Conservation (phyloP, 768 basidiomycete species). For the Pholiota microspora region DNA sequence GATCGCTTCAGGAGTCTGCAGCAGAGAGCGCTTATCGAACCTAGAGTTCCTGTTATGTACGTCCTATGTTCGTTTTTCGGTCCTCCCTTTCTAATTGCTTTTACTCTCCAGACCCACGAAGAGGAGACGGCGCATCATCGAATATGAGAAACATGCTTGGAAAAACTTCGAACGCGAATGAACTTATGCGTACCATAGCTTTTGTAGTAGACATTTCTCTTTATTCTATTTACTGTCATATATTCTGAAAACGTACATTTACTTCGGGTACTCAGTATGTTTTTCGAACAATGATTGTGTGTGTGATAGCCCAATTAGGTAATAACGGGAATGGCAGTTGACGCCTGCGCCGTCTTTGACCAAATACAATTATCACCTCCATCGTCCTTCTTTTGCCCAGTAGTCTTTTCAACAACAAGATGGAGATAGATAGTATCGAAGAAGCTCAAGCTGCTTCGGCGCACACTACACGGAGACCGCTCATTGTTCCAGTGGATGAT, state of each 20-base stretch:
- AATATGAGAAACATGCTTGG: conserved; percentile 81
- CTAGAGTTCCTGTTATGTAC: conserved; percentile 76
- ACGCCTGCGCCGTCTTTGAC: background rate
- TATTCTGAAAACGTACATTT: no score
- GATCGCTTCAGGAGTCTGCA: conserved; percentile 89
- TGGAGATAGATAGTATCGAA: conserved; percentile 43
- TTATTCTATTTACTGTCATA: background rate
- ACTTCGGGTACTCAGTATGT: no score
- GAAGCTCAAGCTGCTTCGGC: conserved; percentile 26
- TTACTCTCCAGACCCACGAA: conserved; percentile 44
- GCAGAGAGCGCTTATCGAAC: conserved; percentile 84
- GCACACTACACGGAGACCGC: conserved; percentile 21
- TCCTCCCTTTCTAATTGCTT: background rate
- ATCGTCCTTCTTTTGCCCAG: conserved; percentile 1
- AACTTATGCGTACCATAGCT: conserved; percentile 7
- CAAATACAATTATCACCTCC: conserved; percentile 1
- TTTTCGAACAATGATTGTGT: background rate
- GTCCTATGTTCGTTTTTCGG: conserved; percentile 23
- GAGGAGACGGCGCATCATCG: conserved; percentile 49
- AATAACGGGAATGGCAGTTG: background rate
- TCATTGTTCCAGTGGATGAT: conserved; percentile 60
- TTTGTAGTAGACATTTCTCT: background rate
- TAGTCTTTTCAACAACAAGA: conserved; percentile 16
- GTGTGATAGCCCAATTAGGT: conserved; percentile 4
- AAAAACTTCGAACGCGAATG: conserved; percentile 58